These are phyloP conservation scores for Colletotrichum lupini DNA, from an alignment of 2,329 filamentous ascomycete species.

Conservation along the genomic window DNA sequence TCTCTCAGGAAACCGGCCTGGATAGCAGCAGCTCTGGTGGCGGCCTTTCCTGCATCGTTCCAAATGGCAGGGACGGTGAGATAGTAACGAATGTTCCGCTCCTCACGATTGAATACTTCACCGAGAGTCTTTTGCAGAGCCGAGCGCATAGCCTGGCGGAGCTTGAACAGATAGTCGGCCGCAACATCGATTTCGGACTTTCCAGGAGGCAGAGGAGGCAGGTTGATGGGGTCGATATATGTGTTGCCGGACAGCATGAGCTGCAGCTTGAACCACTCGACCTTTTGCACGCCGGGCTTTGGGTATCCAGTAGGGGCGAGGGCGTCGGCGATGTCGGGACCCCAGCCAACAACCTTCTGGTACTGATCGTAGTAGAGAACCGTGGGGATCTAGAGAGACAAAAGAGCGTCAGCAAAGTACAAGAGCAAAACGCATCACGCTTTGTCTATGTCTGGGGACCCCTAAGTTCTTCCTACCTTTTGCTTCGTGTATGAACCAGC, in stretches of 20 bases:
- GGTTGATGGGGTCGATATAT: conserved; percentile 98
- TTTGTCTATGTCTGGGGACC: neutral
- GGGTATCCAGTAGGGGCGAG: conserved; percentile 97
- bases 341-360: conserved; percentile 99
- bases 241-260: conserved; percentile 99
- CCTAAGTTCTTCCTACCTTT: conserved; percentile 72
- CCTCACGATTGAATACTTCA: conserved; percentile 97
- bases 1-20: conserved; percentile 97
- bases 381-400: conserved; percentile 84
- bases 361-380: conserved; percentile 99
- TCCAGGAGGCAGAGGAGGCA: conserved; percentile 94
- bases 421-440: neutral
- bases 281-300: conserved; percentile 97
- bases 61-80: conserved; percentile 99
- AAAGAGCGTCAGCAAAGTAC: neutral
- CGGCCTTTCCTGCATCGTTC: conserved; percentile 98
- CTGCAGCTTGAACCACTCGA: conserved; percentile 99
- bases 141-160: conserved; percentile 95
- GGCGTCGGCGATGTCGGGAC: conserved; percentile 96
- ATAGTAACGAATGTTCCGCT: conserved; percentile 98
- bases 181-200: conserved; percentile 99
- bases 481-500: conserved; percentile 98
- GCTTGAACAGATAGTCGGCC: conserved; percentile 98
- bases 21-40: conserved; percentile 93
- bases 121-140: conserved; percentile 96